phyloP scores from a whole-genome alignment of 306 rosid species.

The Vicia villosa region DNA sequence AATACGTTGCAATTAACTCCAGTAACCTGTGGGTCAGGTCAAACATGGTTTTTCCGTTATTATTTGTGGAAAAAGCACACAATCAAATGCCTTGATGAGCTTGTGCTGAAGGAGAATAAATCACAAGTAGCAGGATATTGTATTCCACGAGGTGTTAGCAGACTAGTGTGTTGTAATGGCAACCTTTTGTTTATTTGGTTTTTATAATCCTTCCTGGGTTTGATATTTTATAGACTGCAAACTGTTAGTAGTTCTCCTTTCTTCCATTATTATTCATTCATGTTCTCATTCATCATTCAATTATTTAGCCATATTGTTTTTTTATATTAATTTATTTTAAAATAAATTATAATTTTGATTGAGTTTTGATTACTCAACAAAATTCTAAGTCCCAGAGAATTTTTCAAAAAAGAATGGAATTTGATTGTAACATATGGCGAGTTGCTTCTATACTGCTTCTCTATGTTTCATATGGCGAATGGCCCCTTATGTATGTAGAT shows the following conservation, averaged over 20 bases:
- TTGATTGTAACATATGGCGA: too few relatives aligned
- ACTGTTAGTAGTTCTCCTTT: background rate
- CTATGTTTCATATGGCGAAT: too few relatives aligned
- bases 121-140: conserved; percentile 9
- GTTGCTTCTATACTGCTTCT: too few relatives aligned
- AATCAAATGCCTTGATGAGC: conserved; percentile 11
- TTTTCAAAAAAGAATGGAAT: too few relatives aligned
- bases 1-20: conserved; percentile 1
- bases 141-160: background rate
- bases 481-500: too few relatives aligned
- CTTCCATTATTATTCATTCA: background rate
- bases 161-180: conserved; percentile 16
- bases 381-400: too few relatives aligned
- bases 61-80: conserved; percentile 3
- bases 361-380: too few relatives aligned
- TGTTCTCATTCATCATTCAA: too few relatives aligned
- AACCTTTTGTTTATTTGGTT: conserved; percentile 6
- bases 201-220: conserved; percentile 15
- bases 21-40: conserved; percentile 13
- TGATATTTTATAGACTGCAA: too few relatives aligned
- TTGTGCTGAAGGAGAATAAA: conserved; percentile 22
- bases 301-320: too few relatives aligned
- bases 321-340: too few relatives aligned
- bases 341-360: too few relatives aligned
- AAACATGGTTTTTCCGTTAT: conserved; percentile 2